phyloP scores from a whole-genome alignment of 2,329 filamentous ascomycete genomes.

The Cordyceps tenuipes region DNA sequence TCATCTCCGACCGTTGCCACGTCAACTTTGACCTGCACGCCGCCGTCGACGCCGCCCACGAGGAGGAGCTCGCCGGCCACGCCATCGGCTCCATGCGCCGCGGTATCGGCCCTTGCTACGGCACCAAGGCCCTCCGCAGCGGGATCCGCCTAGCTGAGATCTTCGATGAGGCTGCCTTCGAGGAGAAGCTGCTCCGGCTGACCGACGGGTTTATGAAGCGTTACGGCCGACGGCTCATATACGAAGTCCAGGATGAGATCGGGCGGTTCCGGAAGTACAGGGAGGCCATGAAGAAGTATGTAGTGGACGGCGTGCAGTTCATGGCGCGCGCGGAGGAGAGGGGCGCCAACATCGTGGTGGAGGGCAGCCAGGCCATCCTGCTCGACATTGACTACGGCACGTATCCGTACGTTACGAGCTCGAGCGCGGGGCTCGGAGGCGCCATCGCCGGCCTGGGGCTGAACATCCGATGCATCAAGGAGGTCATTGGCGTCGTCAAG shows the following conservation, averaged over 20 bases:
- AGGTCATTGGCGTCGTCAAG: slow-evolving; percentile 57
- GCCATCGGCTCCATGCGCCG: slow-evolving; percentile 23
- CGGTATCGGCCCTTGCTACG: slow-evolving; percentile 16
- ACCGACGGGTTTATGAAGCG: slow-evolving; percentile 56
- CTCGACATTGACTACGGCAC: slow-evolving; percentile 17
- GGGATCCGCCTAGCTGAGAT: slow-evolving; percentile 58
- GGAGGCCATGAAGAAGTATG: not conserved
- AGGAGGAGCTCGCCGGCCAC: slow-evolving; percentile 32
- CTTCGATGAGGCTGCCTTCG: slow-evolving; percentile 56
- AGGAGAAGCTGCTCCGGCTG: slow-evolving; percentile 52
- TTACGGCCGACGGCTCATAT: slow-evolving; percentile 36
- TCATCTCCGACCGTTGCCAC: slow-evolving; percentile 52
- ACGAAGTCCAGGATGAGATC: slow-evolving; percentile 1
- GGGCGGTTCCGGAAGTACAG: not conserved
- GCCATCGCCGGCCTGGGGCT: slow-evolving; percentile 20
- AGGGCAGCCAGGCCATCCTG: slow-evolving; percentile 4
- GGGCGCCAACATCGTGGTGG: not conserved
- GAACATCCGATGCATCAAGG: slow-evolving; percentile 47
- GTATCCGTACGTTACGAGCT: slow-evolving; percentile 22
- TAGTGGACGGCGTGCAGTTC: not conserved
- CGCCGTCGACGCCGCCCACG: slow-evolving; percentile 59
- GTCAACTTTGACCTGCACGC: slow-evolving; percentile 56
- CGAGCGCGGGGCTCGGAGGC: slow-evolving; percentile 20
- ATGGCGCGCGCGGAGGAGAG: not conserved
- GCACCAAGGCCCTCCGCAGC: slow-evolving; percentile 35